Percentiles rank a stretch among this genome's conserved stretches.
Evolutionary conservation across 352 stramenopile genomes (phyloP).

Genomic region (Elongisporangium senticosum): DNA sequence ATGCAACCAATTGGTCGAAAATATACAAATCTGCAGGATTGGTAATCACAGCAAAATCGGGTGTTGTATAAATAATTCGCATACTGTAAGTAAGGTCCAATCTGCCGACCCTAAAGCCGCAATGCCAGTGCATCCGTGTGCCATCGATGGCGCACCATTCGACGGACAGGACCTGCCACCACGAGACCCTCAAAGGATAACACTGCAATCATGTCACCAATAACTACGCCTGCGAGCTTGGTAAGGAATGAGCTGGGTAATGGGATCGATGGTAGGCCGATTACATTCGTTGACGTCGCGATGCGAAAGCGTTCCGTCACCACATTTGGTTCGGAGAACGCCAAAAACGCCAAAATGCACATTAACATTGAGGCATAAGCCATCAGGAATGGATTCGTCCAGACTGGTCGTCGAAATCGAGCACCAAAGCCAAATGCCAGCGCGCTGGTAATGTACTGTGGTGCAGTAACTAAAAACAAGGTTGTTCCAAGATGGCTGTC

Average conservation of each 20-base stretch:
- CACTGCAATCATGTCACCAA: conserved; percentile 26
- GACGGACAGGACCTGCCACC: conserved; percentile 31
- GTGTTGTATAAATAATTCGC: no score
- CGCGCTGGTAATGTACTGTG: conserved; percentile 18
- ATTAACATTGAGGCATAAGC: conserved; percentile 14
- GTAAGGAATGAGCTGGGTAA: conserved; percentile 33
- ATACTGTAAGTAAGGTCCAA: no score
- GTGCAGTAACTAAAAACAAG: conserved; percentile 25
- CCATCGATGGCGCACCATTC: no score
- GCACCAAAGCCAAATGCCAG: conserved; percentile 33
- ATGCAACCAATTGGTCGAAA: no score
- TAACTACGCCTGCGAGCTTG: conserved; percentile 27
- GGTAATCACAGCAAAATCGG: no score
- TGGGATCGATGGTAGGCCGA: conserved; percentile 43
- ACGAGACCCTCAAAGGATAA: conserved; percentile 38
- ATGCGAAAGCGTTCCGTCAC: conserved; percentile 39
- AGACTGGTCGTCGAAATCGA: conserved; percentile 24
- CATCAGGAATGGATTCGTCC: conserved; percentile 27
- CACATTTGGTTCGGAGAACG: conserved; percentile 19
- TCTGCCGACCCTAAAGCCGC: no score
- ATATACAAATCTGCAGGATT: no score
- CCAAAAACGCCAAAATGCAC: conserved; percentile 18
- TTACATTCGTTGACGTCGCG: conserved; percentile 37
- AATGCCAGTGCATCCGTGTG: no score
- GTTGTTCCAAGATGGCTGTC: conserved; percentile 36